Conservation (phyloP, 108 stramenopile genomes). For the Cylindrotheca closterium region DNA sequence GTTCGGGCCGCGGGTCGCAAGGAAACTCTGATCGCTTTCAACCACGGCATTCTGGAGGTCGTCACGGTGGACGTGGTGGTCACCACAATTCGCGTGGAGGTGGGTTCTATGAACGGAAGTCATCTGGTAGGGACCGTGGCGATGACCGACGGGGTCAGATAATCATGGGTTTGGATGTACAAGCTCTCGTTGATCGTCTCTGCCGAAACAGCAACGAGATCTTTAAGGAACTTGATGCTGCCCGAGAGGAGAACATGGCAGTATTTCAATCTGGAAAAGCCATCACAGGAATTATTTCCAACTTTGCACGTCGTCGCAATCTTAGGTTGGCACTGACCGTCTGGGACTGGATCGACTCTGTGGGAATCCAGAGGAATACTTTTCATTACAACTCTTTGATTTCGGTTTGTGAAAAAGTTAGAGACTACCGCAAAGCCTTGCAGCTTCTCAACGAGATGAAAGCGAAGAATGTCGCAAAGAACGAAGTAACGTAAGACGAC, state of each 20-base stretch:
- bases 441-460: conserved; percentile 77
- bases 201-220: conserved; percentile 48
- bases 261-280: conserved; percentile 71
- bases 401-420: conserved; percentile 75
- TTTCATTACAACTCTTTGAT: conserved; percentile 86
- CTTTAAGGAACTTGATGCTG: conserved; percentile 55
- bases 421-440: conserved; percentile 68
- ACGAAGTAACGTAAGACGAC: conserved; percentile 83
- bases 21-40: not conserved
- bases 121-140: conserved; percentile 2
- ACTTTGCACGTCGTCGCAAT: conserved; percentile 64
- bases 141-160: conserved; percentile 27
- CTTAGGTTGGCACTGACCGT: conserved; percentile 59
- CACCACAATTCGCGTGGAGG: not conserved
- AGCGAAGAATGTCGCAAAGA: conserved; percentile 63
- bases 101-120: conserved; percentile 1
- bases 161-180: conserved; percentile 48
- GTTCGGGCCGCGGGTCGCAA: not conserved
- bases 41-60: not conserved
- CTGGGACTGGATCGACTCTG: conserved; percentile 76
- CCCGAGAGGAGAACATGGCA: conserved; percentile 42
- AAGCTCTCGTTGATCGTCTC: conserved; percentile 62
- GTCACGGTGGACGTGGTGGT: conserved; percentile 14
- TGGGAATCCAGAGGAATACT: conserved; percentile 58
- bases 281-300: conserved; percentile 73